Conservation (phyloP, 176 grass and related monocot species). For the Leersia perrieri region DNA sequence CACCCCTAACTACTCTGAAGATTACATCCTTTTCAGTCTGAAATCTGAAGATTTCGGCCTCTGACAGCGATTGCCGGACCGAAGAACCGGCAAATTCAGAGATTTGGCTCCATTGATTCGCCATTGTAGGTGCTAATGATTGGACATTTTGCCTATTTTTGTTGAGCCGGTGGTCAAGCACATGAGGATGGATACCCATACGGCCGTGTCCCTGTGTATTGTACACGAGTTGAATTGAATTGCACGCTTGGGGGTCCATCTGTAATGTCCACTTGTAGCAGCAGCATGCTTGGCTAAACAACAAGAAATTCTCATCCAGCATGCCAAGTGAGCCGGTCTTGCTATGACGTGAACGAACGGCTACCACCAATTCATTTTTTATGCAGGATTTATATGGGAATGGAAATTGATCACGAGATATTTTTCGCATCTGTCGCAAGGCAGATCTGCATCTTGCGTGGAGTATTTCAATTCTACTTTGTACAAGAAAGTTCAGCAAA, state of each 20-base stretch:
- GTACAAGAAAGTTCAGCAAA: not conserved
- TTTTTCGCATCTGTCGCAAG: not conserved
- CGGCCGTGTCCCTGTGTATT: not conserved
- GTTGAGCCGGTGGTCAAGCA: not conserved
- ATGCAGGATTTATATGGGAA: not conserved
- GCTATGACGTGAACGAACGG: constrained; percentile 5
- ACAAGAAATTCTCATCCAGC: not conserved
- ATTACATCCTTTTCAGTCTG: not conserved
- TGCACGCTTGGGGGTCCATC: constrained; percentile 15
- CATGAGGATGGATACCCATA: constrained; percentile 23
- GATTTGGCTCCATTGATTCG: not conserved
- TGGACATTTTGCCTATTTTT: not conserved
- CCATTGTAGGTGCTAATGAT: constrained; percentile 2
- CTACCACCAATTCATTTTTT: constrained; percentile 6
- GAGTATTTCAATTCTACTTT: not conserved
- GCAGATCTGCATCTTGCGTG: not conserved
- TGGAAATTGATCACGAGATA: not conserved
- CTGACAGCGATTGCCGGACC: not conserved
- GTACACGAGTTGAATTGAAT: constrained; percentile 21
- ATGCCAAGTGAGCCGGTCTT: not conserved
- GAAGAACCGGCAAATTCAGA: not conserved
- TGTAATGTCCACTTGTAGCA: constrained; percentile 6
- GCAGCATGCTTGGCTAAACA: constrained; percentile 4
- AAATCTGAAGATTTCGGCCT: not conserved
- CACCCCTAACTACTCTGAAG: not conserved